A percentile compares a stretch with the other conserved stretches of the same genome.
These are phyloP conservation scores for Exophiala lecanii-corni DNA, from an alignment of 2,329 filamentous ascomycete genomes.

Conservation along the genomic window DNA sequence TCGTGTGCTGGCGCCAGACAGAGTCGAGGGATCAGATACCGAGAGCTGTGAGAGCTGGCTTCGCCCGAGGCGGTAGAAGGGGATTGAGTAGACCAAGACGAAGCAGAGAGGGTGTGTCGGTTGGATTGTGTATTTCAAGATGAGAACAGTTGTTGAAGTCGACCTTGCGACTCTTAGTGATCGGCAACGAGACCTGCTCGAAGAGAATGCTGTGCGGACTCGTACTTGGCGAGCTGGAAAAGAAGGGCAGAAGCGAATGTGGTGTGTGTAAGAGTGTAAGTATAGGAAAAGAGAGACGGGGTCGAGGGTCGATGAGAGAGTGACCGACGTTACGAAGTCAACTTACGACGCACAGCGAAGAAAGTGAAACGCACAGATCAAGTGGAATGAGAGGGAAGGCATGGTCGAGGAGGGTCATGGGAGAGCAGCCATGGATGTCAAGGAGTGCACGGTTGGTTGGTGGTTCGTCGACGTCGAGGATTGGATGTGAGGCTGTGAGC, in stretches of 20 bases:
- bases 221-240: constrained; percentile 12
- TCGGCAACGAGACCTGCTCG: constrained; percentile 23
- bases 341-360: constrained; percentile 4
- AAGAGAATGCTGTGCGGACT: constrained; percentile 9
- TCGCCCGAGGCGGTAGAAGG: neutral
- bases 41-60: too few species aligned
- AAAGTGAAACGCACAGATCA: constrained; percentile 13
- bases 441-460: constrained; percentile 16
- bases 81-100: neutral
- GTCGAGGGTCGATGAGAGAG: neutral
- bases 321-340: too few species aligned
- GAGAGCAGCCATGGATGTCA: constrained; percentile 15
- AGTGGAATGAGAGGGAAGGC: constrained; percentile 7
- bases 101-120: neutral
- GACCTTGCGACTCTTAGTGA: neutral
- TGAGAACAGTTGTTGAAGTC: constrained; percentile 3
- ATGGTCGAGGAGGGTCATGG: constrained; percentile 12
- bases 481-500: too few species aligned
- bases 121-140: constrained; percentile 2
- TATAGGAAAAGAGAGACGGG: constrained; percentile 9
- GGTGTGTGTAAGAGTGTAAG: too few species aligned
- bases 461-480: constrained; percentile 10
- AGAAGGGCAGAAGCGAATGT: constrained; percentile 3
- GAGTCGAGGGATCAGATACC: too few species aligned
- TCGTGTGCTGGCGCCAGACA: too few species aligned